phyloP scores from a whole-genome alignment of 192 early-diverging fungal species.

The Coemansia sp. region DNA sequence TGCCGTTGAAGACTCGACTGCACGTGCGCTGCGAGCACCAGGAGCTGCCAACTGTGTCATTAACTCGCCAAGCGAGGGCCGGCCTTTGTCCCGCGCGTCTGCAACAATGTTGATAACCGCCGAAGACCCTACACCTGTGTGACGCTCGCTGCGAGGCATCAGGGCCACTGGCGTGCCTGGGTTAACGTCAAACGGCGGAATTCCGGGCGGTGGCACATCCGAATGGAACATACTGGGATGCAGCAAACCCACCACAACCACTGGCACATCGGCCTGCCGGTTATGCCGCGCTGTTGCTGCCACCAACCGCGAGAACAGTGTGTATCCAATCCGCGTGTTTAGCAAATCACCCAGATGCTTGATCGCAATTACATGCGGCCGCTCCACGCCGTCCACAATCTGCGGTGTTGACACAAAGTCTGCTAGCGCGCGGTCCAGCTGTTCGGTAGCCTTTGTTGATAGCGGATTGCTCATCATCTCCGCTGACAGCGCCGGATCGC shows the following conservation, averaged over 20 bases:
- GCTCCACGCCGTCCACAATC: slow-evolving; percentile 7
- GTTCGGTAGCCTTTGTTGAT: slow-evolving; percentile 29
- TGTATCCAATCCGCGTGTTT: slow-evolving; percentile 53
- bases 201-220: slow-evolving; percentile 38
- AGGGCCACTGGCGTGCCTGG: slow-evolving; percentile 42
- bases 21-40: neutral
- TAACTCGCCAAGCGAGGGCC: neutral
- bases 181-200: slow-evolving; percentile 52
- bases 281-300: slow-evolving; percentile 21
- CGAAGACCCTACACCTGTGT: neutral
- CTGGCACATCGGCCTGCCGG: neutral
- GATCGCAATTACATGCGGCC: slow-evolving; percentile 36
- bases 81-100: neutral
- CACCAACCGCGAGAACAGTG: slow-evolving; percentile 42
- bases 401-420: slow-evolving; percentile 24
- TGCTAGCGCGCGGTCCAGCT: slow-evolving; percentile 27
- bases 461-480: slow-evolving; percentile 55
- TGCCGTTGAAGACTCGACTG: neutral
- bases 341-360: slow-evolving; percentile 53
- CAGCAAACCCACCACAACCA: slow-evolving; percentile 41
- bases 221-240: slow-evolving; percentile 52
- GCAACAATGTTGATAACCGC: slow-evolving; percentile 20
- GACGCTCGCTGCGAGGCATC: slow-evolving; percentile 27
- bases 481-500: slow-evolving; percentile 40
- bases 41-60: slow-evolving; percentile 1